Evolutionary conservation across 129 eudicot genomes (phyloP).

Genomic region (Daucus carota): DNA sequence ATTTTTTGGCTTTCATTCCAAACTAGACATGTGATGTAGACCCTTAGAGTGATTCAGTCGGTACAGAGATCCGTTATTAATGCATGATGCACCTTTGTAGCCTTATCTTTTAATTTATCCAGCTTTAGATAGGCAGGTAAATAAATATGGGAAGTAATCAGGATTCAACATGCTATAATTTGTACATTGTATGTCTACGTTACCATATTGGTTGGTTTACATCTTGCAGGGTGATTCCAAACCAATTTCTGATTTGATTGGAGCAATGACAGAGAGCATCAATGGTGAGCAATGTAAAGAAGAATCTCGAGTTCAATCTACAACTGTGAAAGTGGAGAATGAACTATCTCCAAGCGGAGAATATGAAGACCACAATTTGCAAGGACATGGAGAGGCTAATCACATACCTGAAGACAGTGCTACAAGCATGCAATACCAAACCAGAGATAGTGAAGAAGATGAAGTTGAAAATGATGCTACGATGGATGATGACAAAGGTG

Average conservation of each 20-base stretch:
- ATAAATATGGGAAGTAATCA: background rate
- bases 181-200: background rate
- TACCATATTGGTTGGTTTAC: background rate
- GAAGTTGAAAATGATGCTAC: conserved; percentile 33
- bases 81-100: background rate
- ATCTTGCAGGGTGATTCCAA: conserved; percentile 33
- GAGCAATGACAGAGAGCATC: conserved; percentile 18
- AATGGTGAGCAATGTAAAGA: conserved; percentile 22
- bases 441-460: conserved; percentile 65
- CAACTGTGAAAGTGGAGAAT: conserved; percentile 59
- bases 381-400: conserved; percentile 25
- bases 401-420: conserved; percentile 23
- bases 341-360: conserved; percentile 67
- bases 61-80: background rate
- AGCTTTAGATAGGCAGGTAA: background rate
- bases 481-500: conserved; percentile 41
- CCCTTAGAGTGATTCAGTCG: too few species aligned
- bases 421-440: conserved; percentile 20
- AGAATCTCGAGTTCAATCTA: conserved; percentile 28
- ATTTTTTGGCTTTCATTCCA: background rate
- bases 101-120: background rate
- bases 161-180: background rate
- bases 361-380: conserved; percentile 42
- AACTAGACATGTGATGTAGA: background rate
- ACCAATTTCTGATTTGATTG: conserved; percentile 23